Evolutionary conservation across 2,329 filamentous ascomycete genomes (phyloP), one percentile per base, ranked within the genome.

Genomic region (Parastagonospora nodorum): DNA sequence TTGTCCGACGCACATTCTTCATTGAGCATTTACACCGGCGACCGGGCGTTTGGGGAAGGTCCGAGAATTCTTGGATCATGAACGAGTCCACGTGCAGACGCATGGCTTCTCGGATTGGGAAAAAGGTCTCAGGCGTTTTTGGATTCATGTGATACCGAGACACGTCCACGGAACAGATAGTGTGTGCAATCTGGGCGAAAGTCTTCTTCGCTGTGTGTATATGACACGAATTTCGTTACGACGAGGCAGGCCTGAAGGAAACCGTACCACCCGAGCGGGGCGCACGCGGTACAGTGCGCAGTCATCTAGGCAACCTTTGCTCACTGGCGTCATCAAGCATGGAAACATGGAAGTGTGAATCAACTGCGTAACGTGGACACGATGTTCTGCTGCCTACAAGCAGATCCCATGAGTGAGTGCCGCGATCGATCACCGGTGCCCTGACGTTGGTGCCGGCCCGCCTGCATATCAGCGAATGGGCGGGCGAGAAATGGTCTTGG

Each of bases 11-110:
- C 36, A 60, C 51, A 59, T 58, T 58, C 54, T 40, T 57, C 50
- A 51, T 53, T 45, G 39, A 54, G 60, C 61, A 64, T 62, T 58
- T 61, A 50, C 57, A 61, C 48, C 19, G 58, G 61, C 50, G 57
- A 60, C 45, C 15, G 19, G 61, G 61, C 51, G 57, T 62, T 57
- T 51, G 45, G 56, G 40, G 52, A 44, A 27, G 44, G 49, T 48
- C 40, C 43, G 35, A 36, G 50, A 48, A 57, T 28, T 10, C 50
- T 16, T 49, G 37, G 57, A 41, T 42, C 35, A 50, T 52, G 54
- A 42, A 55, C 51, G 55, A 55, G 55, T 37, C 45, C 51, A 57
- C 51, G 53, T 57, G 57, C 53, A 36, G 32, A 42, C 46, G 43
- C 37, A 43, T 38, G 46, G 27, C 48, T 51, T 47, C 51, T 53